Evolutionary conservation across 2,329 filamentous ascomycete species (phyloP), one percentile per base, ranked within the genome.

Genomic region (Neophaeococcomyces aloes): DNA sequence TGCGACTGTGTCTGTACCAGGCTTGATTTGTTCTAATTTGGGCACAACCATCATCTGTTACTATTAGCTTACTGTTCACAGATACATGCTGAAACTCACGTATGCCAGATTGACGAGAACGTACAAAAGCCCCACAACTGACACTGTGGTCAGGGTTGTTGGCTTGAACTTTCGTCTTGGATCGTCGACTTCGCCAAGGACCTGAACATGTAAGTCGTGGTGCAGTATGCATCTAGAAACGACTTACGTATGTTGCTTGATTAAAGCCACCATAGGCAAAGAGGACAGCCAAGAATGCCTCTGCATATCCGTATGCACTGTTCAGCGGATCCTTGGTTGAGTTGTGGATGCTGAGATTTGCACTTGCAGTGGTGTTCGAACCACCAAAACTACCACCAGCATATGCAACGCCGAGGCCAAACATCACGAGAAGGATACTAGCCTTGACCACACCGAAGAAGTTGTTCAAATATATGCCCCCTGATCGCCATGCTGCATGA

Each of bases 381-480:
- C 50, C 51, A 3, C 48, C 41, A 19, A 53, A 51, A 11, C 43
- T 46, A 10, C 57, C 53, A 1, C 38, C 53, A 21, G 50, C 53
- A n/a, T 52, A 53, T 21, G 52, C 53, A 38, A 65, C 58, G 7
- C 63, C 66, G 15, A 63, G 55, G 7, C 55, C 45, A 29, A 67
- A 59, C 37, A 76, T 69, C 7, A 67, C 56, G 1, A 74, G 43
- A 2, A 76, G 61, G 1, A 74, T 65, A 35, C 60, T 51, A 2
- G 74, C 55, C 49, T 76, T 76, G 46, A 72, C 51, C 2, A 67
- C 55, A 3, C 72, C 72, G 25, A 76, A 59, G n/a, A 64, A 18
- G 48, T 75, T 75, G 53, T 71, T 73, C 18, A 75, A 52, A 17
- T 61, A 53, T 33, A 76, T 72, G 2, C 73, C 73, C 2, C 69